These are phyloP conservation scores for Phytophthora lateralis DNA, from an alignment of 352 stramenopile species.

Conservation along the genomic window DNA sequence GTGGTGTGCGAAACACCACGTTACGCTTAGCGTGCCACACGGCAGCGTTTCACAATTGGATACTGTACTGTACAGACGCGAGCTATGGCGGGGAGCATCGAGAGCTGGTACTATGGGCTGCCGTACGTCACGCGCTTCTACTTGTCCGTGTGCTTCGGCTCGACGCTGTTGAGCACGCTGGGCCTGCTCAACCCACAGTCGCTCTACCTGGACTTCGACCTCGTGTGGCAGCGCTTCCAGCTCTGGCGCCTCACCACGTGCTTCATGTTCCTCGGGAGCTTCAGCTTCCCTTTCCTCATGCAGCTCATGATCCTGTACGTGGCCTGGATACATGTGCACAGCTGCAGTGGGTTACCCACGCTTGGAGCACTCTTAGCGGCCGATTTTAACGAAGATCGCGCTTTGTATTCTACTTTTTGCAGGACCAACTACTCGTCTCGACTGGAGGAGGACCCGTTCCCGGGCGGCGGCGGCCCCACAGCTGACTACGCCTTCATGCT, in stretches of 20 bases:
- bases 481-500: slow-evolving; percentile 92
- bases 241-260: slow-evolving; percentile 88
- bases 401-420: neutral
- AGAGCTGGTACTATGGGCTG: slow-evolving; percentile 86
- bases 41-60: slow-evolving; percentile 5
- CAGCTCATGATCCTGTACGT: slow-evolving; percentile 90
- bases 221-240: slow-evolving; percentile 88
- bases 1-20: too few relatives aligned
- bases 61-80: neutral
- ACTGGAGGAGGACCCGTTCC: slow-evolving; percentile 87
- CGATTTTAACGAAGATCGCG: slow-evolving; percentile 3
- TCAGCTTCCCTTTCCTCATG: slow-evolving; percentile 91
- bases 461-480: slow-evolving; percentile 73
- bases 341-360: neutral
- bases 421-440: slow-evolving; percentile 86
- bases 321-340: neutral
- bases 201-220: slow-evolving; percentile 86
- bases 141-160: slow-evolving; percentile 83
- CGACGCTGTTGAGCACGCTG: slow-evolving; percentile 77
- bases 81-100: slow-evolving; percentile 73
- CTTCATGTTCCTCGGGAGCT: slow-evolving; percentile 90
- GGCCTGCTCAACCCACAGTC: slow-evolving; percentile 82
- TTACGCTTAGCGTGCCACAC: slow-evolving; percentile 4
- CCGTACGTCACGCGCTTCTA: slow-evolving; percentile 89
- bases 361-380: neutral